A percentile compares a stretch with the other conserved stretches of the same genome.
These are phyloP conservation scores for Podila clonocystis DNA, from an alignment of 192 early-diverging fungal species.

Conservation along the genomic window DNA sequence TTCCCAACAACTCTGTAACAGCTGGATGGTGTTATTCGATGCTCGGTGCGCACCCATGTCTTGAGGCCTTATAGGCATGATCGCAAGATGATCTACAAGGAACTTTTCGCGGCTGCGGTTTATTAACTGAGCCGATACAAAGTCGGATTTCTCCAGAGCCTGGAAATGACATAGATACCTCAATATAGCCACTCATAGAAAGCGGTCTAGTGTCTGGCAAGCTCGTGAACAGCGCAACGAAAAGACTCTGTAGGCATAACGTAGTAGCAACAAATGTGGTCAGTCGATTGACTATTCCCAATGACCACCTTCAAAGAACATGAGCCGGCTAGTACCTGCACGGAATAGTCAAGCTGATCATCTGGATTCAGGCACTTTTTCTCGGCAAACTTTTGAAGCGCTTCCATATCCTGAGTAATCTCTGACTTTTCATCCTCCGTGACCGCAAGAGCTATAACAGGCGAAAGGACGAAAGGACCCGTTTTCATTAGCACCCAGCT, in stretches of 20 bases:
- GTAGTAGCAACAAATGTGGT: background rate
- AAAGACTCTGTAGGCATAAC: slow-evolving; percentile 12
- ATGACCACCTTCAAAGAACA: background rate
- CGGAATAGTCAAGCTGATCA: slow-evolving; percentile 1
- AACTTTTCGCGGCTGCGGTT: slow-evolving; percentile 11
- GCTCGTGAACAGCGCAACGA: slow-evolving; percentile 29
- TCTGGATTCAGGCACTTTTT: slow-evolving; percentile 12
- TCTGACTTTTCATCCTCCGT: slow-evolving; percentile 34
- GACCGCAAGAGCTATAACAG: slow-evolving; percentile 6
- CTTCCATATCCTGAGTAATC: slow-evolving; percentile 11
- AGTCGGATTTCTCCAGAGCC: background rate
- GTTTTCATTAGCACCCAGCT: background rate
- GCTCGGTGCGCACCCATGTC: background rate
- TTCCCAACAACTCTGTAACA: slow-evolving; percentile 35
- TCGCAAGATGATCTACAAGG: slow-evolving; percentile 36
- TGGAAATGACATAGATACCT: slow-evolving; percentile 7
- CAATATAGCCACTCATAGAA: slow-evolving; percentile 23
- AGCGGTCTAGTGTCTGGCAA: slow-evolving; percentile 21
- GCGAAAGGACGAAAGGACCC: background rate
- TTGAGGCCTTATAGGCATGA: slow-evolving; percentile 1
- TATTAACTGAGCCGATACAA: background rate
- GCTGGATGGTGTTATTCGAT: slow-evolving; percentile 16
- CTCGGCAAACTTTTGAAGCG: slow-evolving; percentile 23
- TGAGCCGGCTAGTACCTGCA: slow-evolving; percentile 18
- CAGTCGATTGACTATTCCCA: background rate